Conservation (phyloP, 192 early-diverging fungal species). For the Coemansia sp. region DNA sequence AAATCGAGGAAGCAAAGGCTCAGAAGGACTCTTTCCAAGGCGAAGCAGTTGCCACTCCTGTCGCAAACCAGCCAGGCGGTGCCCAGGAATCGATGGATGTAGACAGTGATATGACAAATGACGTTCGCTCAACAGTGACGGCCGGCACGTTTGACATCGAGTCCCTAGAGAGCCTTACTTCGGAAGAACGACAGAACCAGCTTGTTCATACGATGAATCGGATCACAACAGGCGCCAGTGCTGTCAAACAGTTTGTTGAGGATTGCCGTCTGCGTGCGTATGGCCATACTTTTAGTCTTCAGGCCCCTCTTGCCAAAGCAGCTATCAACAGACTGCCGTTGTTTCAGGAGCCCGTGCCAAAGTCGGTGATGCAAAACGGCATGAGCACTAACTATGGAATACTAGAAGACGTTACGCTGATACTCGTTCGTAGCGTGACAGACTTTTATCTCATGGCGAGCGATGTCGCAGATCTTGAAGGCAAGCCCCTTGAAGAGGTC, state of each 20-base stretch:
- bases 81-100: constrained; percentile 3
- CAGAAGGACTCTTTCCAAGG: background rate
- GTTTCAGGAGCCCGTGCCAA: background rate
- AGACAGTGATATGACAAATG: constrained; percentile 30
- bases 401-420: constrained; percentile 45
- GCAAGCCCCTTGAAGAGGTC: background rate
- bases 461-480: background rate
- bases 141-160: constrained; percentile 23
- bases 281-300: background rate
- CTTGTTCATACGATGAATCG: constrained; percentile 28
- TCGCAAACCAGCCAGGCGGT: constrained; percentile 1
- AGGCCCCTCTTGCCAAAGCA: background rate
- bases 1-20: constrained; percentile 25
- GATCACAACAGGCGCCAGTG: constrained; percentile 14
- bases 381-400: constrained; percentile 42
- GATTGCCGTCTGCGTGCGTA: constrained; percentile 21
- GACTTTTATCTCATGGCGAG: constrained; percentile 34
- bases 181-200: constrained; percentile 13
- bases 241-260: constrained; percentile 27
- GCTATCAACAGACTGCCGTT: background rate
- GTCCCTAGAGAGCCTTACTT: constrained; percentile 10
- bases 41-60: background rate
- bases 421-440: constrained; percentile 46
- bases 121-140: constrained; percentile 11
- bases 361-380: constrained; percentile 22